Evolutionary conservation across 1,139 yeast genomes (phyloP).

Genomic region (Diutina rugosa): DNA sequence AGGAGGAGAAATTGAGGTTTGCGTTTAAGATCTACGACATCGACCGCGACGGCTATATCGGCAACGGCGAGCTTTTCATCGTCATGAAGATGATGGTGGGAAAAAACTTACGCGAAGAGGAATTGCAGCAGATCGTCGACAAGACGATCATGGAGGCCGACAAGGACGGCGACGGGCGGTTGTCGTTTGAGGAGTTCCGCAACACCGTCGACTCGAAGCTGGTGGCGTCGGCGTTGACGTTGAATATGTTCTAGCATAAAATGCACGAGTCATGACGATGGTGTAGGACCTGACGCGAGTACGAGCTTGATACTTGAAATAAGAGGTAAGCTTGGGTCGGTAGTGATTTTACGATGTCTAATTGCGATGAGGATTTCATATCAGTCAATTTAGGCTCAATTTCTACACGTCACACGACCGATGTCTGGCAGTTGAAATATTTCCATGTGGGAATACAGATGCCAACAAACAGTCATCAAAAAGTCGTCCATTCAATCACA

Average conservation of each 20-base stretch:
- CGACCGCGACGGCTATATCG: conserved; percentile 87
- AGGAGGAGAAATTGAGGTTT: conserved; percentile 73
- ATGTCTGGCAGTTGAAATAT: too few relatives aligned
- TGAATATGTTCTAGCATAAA: conserved; percentile 20
- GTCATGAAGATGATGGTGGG: conserved; percentile 98
- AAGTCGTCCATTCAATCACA: too few relatives aligned
- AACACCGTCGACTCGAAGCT: conserved; percentile 57
- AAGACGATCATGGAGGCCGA: conserved; percentile 95
- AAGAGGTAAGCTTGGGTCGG: too few relatives aligned
- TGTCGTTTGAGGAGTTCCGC: conserved; percentile 80
- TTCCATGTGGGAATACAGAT: too few relatives aligned
- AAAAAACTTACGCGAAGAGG: conserved; percentile 71
- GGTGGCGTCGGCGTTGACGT: conserved; percentile 48
- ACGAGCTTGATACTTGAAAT: too few relatives aligned
- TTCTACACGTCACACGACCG: too few relatives aligned
- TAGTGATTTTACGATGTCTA: too few relatives aligned
- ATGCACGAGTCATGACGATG: not conserved
- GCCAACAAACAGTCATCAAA: too few relatives aligned
- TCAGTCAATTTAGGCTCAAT: too few relatives aligned
- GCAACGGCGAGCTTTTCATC: conserved; percentile 87
- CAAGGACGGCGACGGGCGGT: conserved; percentile 75
- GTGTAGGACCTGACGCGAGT: not conserved
- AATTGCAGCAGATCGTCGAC: conserved; percentile 90
- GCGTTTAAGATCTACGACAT: conserved; percentile 93
- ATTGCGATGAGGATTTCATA: too few relatives aligned